Base-by-base conservation (phyloP, 2,329 filamentous ascomycete genomes). In the Raffaelea ambrosiae region DNA sequence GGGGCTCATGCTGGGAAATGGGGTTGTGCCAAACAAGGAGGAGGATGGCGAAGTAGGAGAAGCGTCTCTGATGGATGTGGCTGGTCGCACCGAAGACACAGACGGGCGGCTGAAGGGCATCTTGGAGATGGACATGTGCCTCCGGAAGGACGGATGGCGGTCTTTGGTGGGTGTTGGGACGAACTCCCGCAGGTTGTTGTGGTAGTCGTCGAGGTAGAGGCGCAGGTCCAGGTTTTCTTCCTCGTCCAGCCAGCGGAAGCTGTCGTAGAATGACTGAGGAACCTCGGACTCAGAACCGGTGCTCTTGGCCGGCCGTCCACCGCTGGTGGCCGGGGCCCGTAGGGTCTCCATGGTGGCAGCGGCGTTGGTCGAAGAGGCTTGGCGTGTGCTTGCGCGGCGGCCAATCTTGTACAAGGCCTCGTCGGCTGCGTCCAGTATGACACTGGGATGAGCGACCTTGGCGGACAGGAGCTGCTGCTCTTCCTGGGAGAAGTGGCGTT, bases 221-320 rank as follows among this genome's bases (percentile, higher is more conserved):
- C 76, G 71, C 21, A 84, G 63, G 56, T 90, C 84, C 29, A 90
- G 67, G 46, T 85, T 77, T 18, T 83, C 76, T 46, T 86, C 81
- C 49, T 87, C 82, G 26, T 89, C 84, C 22, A 88, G 68, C 83
- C 84, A 88, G 43, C 81, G 74, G 55, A 88, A 84, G 59, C 74
- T 83, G 52, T 88, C 80, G 44, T 79, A 77, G 49, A 86, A 69
- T 1, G 76, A 75, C 44, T 77, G 71, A 33, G 75, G 65, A 55
- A 75, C 59, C 26, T 52, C 54, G 47, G 58, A 57, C 31, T 33
- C 31, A 9, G 9, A 5, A 7, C 35, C 14, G 5, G 7, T 19
- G 7, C 16, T 16, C 35, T 10, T 38, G 35, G 14, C 5, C 35
- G 16, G 18, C 14, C 7, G 8, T 5, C 16, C 35, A 38, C 14